Evolutionary conservation across 2,329 filamentous ascomycete genomes (phyloP).

Genomic region (Penicillium sp.): DNA sequence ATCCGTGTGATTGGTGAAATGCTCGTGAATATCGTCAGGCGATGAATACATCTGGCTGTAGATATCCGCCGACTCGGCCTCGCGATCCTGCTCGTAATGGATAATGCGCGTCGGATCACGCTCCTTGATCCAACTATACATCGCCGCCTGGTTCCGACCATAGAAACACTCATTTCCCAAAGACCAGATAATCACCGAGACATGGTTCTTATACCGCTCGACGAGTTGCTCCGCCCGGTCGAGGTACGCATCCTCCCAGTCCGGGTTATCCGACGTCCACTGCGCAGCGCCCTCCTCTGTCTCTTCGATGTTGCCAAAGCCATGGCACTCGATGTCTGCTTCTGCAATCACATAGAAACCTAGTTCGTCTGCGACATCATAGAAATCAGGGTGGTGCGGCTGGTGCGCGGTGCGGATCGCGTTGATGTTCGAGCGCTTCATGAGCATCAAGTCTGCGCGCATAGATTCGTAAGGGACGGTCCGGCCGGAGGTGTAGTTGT

Average conservation of each 20-base stretch:
- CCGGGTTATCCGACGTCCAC: conserved; percentile 19
- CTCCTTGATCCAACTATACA: conserved; percentile 66
- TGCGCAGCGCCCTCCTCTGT: conserved; percentile 8
- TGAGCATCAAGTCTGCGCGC: conserved; percentile 65
- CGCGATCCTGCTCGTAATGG: conserved; percentile 69
- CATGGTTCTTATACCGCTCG: conserved; percentile 71
- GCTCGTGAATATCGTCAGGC: conserved; percentile 56
- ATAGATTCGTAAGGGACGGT: conserved; percentile 68
- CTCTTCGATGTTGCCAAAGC: conserved; percentile 13
- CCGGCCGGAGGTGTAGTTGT: conserved; percentile 67
- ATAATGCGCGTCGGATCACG: conserved; percentile 63
- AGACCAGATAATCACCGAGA: conserved; percentile 74
- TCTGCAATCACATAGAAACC: conserved; percentile 19
- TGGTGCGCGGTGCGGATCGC: conserved; percentile 72
- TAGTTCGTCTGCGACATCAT: conserved; percentile 17
- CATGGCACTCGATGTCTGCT: conserved; percentile 21
- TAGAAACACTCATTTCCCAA: conserved; percentile 77
- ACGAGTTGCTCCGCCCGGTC: conserved; percentile 69
- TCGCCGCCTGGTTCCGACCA: conserved; percentile 69
- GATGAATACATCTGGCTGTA: conserved; percentile 70
- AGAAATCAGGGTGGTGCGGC: conserved; percentile 49
- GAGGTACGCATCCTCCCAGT: conserved; percentile 59
- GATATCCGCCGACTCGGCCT: conserved; percentile 68
- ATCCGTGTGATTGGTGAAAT: conserved; percentile 37
- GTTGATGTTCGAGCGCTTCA: conserved; percentile 75